Evolutionary conservation across 2,329 filamentous ascomycete species (phyloP).

Genomic region (Talaromyces sp.): DNA sequence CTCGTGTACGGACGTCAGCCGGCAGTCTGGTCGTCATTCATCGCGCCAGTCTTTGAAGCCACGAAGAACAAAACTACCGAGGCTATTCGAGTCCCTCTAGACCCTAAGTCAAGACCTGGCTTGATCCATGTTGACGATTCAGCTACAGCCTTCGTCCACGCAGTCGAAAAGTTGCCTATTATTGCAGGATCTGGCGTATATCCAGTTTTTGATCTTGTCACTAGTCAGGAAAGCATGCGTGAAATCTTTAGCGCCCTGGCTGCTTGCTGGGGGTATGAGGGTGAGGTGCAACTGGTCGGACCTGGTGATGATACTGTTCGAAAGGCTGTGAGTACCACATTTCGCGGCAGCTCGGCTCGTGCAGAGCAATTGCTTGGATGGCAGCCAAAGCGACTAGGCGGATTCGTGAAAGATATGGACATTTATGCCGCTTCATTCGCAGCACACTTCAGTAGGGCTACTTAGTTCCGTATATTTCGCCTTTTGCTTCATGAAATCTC

Average conservation of each 20-base stretch:
- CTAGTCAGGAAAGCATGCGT: constrained; percentile 33
- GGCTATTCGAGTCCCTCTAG: constrained; percentile 26
- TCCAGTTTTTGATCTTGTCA: constrained; percentile 41
- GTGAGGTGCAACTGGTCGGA: constrained; percentile 29
- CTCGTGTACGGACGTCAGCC: constrained; percentile 39
- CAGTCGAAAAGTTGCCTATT: constrained; percentile 34
- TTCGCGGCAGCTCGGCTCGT: constrained; percentile 28
- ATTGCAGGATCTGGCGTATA: constrained; percentile 30
- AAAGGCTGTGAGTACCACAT: constrained; percentile 29
- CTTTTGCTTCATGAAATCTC: not conserved
- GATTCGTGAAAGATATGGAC: constrained; percentile 25
- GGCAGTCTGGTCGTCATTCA: constrained; percentile 31
- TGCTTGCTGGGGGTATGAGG: constrained; percentile 28
- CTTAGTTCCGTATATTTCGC: not conserved
- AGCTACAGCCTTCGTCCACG: constrained; percentile 33
- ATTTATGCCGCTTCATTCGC: constrained; percentile 20
- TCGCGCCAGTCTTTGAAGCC: constrained; percentile 29
- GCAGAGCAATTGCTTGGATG: constrained; percentile 36
- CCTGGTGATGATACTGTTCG: constrained; percentile 28
- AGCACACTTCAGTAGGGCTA: not conserved
- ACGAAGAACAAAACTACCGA: constrained; percentile 22
- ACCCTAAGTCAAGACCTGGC: constrained; percentile 25
- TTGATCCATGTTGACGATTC: constrained; percentile 43
- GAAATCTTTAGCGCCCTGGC: constrained; percentile 30
- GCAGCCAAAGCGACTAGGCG: constrained; percentile 31